Evolutionary conservation across 768 basidiomycete genomes (phyloP), one percentile per base, ranked within the genome.

Genomic region (Boletus speciosus): DNA sequence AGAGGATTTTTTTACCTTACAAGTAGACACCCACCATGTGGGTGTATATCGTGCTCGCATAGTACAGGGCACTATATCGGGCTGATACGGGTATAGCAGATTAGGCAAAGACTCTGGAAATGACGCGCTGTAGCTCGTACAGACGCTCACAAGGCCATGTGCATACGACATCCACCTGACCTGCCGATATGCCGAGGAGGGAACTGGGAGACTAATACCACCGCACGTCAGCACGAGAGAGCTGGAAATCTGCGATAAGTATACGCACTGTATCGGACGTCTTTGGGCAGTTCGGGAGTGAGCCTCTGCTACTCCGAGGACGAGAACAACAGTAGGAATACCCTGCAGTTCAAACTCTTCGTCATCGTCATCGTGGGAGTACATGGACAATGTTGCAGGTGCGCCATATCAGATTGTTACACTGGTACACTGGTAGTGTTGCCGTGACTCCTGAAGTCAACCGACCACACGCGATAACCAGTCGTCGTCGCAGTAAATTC

Each of bases 161-260:
- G 61, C 46, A 58, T 49, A 60, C 50, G 49, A 37, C 14, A 31
- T 58, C 47, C 58, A 43, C 58, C 61, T 53, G 67, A 52, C 2
- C 4, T 32, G 31, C 31, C 31, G 31, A 32, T 11, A 11, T 32
- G 31, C 31, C 9, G 10, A 32, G 10, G 31, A 32, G 31, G 31
- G 31, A 32, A 11, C 31, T 32, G 31, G 10, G 31, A 32, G 31
- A 6, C 31, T 32, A 32, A 32, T 32, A 32, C 31, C 31, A 32
- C 31, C 31, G 31, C 31, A 32, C 10, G 31, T 9, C 31, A 11
- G 31, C 8, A 32, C 31, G 31, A 32, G 10, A 32, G 31, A 8
- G 31, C 29, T 9, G 29, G 9, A 32, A 32, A 11, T 32, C 31
- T 32, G 31, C 9, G 31, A 11, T 11, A 9, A 32, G 31, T 32